phyloP scores from a whole-genome alignment of 768 basidiomycete genomes.

The Boletus pseudopeckii region DNA sequence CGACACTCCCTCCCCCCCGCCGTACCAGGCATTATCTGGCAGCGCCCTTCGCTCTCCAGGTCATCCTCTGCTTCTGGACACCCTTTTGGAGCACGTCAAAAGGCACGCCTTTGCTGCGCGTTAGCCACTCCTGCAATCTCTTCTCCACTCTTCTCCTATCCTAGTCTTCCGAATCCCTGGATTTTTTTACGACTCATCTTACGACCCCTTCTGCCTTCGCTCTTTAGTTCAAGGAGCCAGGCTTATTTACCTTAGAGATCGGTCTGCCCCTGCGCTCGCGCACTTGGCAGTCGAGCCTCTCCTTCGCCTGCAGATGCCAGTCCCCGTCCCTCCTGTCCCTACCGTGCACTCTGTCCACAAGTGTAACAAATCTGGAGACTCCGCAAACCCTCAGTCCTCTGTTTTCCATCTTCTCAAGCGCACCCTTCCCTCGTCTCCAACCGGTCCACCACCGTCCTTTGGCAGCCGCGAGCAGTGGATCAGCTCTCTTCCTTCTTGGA shows the following conservation, averaged over 20 bases:
- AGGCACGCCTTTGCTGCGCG: conserved; percentile 95
- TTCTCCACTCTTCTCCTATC: conserved; percentile 30
- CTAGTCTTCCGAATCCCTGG: conserved; percentile 23
- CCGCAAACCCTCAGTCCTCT: conserved; percentile 35
- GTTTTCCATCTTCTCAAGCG: conserved; percentile 53
- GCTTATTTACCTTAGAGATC: conserved; percentile 39
- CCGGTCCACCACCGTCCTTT: conserved; percentile 61
- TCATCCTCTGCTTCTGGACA: conserved; percentile 23
- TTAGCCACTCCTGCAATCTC: conserved; percentile 53
- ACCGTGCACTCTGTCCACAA: conserved; percentile 68
- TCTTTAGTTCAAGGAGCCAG: conserved; percentile 39
- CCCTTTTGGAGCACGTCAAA: conserved; percentile 47
- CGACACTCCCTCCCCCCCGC: conserved; percentile 13
- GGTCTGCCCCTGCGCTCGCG: conserved; percentile 43
- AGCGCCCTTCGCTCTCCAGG: conserved; percentile 17
- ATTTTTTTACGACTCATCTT: conserved; percentile 61
- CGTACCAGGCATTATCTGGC: conserved; percentile 20
- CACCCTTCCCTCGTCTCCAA: conserved; percentile 57
- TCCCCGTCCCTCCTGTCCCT: conserved; percentile 68
- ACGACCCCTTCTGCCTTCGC: conserved; percentile 52
- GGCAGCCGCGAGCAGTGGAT: conserved; percentile 72
- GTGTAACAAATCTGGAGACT: conserved; percentile 43
- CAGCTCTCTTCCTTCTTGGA: conserved; percentile 66
- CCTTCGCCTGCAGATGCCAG: conserved; percentile 73
- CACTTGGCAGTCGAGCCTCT: conserved; percentile 41